Evolutionary conservation across 2,329 filamentous ascomycete genomes (phyloP).

Genomic region (Penicillium sp.): DNA sequence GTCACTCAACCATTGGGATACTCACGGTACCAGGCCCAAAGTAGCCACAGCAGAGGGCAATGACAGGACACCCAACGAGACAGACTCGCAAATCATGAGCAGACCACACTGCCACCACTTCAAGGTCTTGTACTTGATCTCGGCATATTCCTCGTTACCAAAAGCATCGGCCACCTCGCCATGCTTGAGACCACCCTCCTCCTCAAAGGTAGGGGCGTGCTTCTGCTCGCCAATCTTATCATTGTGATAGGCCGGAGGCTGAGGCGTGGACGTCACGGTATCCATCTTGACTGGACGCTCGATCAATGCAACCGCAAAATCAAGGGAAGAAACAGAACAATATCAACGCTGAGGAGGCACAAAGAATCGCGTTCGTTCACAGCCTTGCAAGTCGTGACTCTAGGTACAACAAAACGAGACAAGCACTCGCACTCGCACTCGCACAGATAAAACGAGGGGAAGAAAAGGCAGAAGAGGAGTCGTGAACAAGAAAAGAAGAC

Average conservation of each 20-base stretch:
- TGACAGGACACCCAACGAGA: conserved; percentile 28
- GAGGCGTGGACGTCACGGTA: conserved; percentile 8
- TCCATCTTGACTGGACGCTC: conserved; percentile 17
- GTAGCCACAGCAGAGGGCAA: conserved; percentile 25
- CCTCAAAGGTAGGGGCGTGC: conserved; percentile 13
- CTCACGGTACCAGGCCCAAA: conserved; percentile 24
- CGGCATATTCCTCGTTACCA: conserved; percentile 28
- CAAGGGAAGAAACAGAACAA: neutral
- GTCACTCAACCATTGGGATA: neutral
- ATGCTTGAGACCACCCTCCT: conserved; percentile 22
- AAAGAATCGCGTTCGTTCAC: neutral
- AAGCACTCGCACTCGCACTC: neutral
- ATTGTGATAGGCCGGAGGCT: conserved; percentile 21
- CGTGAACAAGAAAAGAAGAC: neutral
- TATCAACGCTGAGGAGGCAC: neutral
- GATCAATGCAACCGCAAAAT: neutral
- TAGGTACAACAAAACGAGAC: neutral
- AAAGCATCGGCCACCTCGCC: conserved; percentile 28
- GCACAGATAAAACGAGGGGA: neutral
- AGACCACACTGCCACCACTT: conserved; percentile 31
- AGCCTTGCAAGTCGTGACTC: neutral
- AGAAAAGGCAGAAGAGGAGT: neutral
- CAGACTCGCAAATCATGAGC: conserved; percentile 30
- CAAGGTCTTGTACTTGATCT: conserved; percentile 30
- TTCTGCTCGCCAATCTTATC: conserved; percentile 25